Base-by-base conservation (phyloP, 2,329 filamentous ascomycete species). In the Drechslerella dactyloides region DNA sequence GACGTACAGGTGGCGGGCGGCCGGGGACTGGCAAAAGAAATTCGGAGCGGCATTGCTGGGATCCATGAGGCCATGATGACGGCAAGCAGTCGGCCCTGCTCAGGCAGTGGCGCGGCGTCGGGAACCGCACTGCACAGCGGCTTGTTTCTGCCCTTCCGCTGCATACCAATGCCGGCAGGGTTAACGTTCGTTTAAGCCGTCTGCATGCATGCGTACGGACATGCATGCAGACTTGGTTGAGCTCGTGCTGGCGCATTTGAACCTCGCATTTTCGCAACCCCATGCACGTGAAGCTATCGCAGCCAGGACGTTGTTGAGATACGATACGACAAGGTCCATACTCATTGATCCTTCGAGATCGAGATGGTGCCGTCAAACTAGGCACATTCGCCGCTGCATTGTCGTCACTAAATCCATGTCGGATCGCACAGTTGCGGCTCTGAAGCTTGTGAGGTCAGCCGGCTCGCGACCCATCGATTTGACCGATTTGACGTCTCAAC, bases 41-140 rank as follows among this genome's bases (percentile, higher is more conserved):
- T 57, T 59, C 54, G 54, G 42, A 65, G 68, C 68, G 68, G 68
- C 68, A 70, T 70, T 54, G 59, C 61, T 37, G 55, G 11, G 40
- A 46, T 40, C 55, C 48, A 72, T 72, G 68, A 72, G 68, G 48
- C 60, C 60, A 72, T 61, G 60, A 72, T 72, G 68, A 72, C 68
- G 68, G 68, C 56, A 64, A 57, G 42, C 23, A 17, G 61, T 48
- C 17, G 2, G 15, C 11, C 27, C 4, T 33, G 27, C 19, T 48
- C n/a, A 13, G 37, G 37, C 5, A 42, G 37, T 17, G 37, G 37
- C 37, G 37, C n/a, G 5, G 13, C 15, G 13, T 5, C 13, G 2
- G 2, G 13, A 17, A 15, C n/a, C 37, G 11, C 11, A 42, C 37
- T 42, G 11, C 4, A 17, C n/a, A 2, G 27, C 27, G 27, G 27